Evolutionary conservation across 2,329 filamentous ascomycete genomes (phyloP).

Genomic region (Dryadomyces quercus-mongolicae): DNA sequence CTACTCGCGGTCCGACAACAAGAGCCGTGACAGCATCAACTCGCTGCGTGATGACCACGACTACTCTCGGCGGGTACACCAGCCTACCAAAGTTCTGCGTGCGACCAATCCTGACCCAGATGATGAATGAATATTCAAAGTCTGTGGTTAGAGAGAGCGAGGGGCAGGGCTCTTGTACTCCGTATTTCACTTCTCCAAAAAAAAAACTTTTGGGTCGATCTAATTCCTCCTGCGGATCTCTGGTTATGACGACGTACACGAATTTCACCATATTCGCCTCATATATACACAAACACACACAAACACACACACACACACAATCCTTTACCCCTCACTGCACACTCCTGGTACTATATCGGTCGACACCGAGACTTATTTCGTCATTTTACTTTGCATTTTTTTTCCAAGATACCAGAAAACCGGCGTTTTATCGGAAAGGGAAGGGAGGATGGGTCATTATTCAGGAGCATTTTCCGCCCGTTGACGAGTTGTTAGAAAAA

Average conservation of each 20-base stretch:
- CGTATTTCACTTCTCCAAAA: no score
- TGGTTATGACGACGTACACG: conserved; percentile 2
- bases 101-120: conserved; percentile 50
- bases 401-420: conserved; percentile 28
- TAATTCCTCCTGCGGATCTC: not conserved
- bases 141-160: no score
- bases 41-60: conserved; percentile 54
- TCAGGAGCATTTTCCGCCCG: not conserved
- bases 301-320: not conserved
- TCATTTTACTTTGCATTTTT: conserved; percentile 17
- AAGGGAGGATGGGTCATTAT: not conserved
- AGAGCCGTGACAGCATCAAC: conserved; percentile 51
- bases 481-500: not conserved
- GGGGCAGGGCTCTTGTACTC: no score
- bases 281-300: not conserved
- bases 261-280: conserved; percentile 3
- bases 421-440: conserved; percentile 22
- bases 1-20: conserved; percentile 40
- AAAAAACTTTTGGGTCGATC: not conserved
- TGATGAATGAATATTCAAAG: not conserved
- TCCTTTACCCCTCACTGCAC: not conserved
- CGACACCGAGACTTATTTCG: conserved; percentile 8
- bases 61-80: conserved; percentile 48
- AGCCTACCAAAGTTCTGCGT: conserved; percentile 41
- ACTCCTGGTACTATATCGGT: conserved; percentile 3